A percentile compares a stretch with the other conserved stretches of the same genome.
These are phyloP conservation scores for Apiospora rasikravindrae DNA, from an alignment of 2,329 filamentous ascomycete species.

Conservation along the genomic window DNA sequence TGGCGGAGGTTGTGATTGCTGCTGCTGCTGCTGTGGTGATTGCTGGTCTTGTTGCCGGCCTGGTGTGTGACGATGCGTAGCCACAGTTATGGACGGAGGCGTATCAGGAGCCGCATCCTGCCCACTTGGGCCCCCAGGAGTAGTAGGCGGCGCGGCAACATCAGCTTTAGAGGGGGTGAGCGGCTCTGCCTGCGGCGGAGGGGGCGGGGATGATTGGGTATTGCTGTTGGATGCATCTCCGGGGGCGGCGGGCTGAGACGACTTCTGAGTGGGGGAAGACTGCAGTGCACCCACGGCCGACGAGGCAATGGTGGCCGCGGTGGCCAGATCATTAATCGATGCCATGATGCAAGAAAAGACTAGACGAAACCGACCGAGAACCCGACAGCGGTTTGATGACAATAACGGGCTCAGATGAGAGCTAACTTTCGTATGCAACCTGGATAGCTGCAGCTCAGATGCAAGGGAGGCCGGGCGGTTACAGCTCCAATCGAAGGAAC, in stretches of 20 bases:
- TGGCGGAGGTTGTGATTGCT: background rate
- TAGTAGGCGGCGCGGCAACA: background rate
- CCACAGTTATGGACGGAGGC: conserved; percentile 5
- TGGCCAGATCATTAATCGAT: conserved; percentile 56
- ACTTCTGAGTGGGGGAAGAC: conserved; percentile 24
- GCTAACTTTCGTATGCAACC: conserved; percentile 4
- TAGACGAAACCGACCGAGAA: background rate
- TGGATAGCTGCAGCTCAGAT: conserved; percentile 8
- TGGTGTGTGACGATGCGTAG: background rate
- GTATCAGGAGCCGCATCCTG: conserved; percentile 7
- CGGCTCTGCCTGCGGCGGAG: background rate
- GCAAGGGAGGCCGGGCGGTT: background rate
- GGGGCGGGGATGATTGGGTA: conserved; percentile 10
- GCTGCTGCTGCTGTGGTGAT: conserved; percentile 19
- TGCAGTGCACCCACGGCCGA: conserved; percentile 37
- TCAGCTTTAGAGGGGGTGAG: background rate
- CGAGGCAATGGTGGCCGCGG: conserved; percentile 52
- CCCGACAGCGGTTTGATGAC: background rate
- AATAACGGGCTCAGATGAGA: conserved; percentile 2
- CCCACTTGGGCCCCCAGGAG: background rate
- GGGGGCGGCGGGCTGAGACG: conserved; percentile 26
- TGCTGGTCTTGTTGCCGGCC: conserved; percentile 19
- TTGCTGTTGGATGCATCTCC: background rate
- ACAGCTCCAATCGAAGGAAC: background rate
- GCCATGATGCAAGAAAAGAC: conserved; percentile 37